These are phyloP conservation scores for Ensete ventricosum DNA, from an alignment of 176 grass and related monocot genomes.

Conservation along the genomic window DNA sequence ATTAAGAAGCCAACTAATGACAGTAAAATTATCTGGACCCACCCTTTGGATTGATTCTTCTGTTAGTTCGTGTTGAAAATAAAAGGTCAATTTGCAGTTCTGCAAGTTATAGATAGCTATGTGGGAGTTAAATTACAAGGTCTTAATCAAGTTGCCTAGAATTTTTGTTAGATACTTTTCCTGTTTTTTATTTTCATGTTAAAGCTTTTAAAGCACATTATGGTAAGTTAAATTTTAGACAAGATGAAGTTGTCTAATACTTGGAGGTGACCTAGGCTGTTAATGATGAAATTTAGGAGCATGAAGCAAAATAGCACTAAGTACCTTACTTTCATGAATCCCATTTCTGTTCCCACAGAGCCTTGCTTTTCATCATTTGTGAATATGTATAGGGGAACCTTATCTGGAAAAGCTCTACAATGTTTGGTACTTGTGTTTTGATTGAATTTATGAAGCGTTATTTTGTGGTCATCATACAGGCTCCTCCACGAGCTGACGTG, in stretches of 20 bases:
- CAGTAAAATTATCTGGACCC: no score
- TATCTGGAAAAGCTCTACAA: background rate
- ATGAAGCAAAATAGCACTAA: background rate
- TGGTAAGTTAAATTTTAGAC: background rate
- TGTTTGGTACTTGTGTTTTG: background rate
- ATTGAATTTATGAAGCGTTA: background rate
- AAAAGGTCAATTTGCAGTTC: no score
- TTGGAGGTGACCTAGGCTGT: background rate
- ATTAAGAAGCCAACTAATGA: no score
- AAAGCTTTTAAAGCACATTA: background rate
- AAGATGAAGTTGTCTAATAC: background rate
- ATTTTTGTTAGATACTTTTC: no score
- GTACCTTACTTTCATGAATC: background rate
- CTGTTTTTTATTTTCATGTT: background rate
- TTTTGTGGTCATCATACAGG: constrained; percentile 35
- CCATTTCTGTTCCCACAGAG: background rate
- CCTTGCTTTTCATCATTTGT: background rate
- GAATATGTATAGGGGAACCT: background rate
- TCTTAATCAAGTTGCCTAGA: no score
- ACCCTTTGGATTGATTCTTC: no score
- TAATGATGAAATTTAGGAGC: background rate
- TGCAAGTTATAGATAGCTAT: no score
- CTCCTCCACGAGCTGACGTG: constrained; percentile 65
- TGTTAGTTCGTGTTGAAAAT: no score
- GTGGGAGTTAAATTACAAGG: no score